Evolutionary conservation across 1,284 basidiomycete genomes (phyloP), one percentile per base, ranked within the genome.

Genomic region (Apiotrichum veenhuisii): DNA sequence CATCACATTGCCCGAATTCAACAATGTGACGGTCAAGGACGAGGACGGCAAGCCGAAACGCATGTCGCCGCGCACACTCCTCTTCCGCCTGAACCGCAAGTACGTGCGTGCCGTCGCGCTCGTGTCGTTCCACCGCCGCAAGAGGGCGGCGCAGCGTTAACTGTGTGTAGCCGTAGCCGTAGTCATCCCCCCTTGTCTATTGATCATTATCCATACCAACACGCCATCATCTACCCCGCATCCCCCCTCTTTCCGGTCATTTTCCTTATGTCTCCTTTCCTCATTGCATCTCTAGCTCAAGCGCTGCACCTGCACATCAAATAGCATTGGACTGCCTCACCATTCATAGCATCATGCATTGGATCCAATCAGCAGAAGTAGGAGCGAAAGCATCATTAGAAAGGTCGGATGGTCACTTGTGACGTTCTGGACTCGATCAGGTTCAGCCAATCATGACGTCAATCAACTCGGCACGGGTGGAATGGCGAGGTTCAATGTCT

Each of bases 91-190:
- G 43, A 70, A 71, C 55, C 55, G 61, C 23, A 68, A 64, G 46
- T 77, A 77, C 52, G 47, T 57, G 10, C 66, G 63, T 33, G 62
- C 65, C 18, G 69, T 75, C 1, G 64, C 61, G 11, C 53, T 73
- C 22, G 60, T 75, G 54, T 68, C 68, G 65, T 62, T 71, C 37
- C 65, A 74, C 59, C 59, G 72, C 38, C 60, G 64, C 51, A 73
- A 72, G 64, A 54, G 42, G 30, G 25, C 25, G 43, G 42, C n/a
- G 18, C 18, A 22, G 9, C n/a, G 45, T 9, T 3, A 47, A 23
- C 20, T n/a, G n/a, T n/a, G n/a, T 30, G 30, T 30, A 30, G 30
- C 30, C 30, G 30, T 30, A 30, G 30, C 5, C 5, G 30, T 30
- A 30, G n/a, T n/a, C n/a, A n/a, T n/a, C n/a, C n/a, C n/a, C n/a